Base-by-base conservation (phyloP, 805 yeast genomes). In the Ogataea thermomethanolica region DNA sequence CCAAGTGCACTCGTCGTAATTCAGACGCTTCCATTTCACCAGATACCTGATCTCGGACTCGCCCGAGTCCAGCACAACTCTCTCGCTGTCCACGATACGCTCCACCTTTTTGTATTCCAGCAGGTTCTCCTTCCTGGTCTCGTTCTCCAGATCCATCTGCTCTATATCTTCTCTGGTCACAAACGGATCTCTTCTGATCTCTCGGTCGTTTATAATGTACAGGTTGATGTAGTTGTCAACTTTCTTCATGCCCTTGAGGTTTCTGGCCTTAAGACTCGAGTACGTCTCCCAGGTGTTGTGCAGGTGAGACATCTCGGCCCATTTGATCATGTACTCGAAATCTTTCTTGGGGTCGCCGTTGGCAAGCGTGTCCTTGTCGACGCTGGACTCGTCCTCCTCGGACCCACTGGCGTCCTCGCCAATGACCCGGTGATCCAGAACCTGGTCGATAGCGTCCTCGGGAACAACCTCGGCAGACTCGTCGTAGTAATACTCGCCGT, bases 1-100 rank as follows among this genome's bases (percentile, higher is more conserved):
- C 98, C 98, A 93, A 5, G 98, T 88, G 44, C 96, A 87, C 53
- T 86, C 95, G 63, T 95, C 98, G 58, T 93, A 93, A 54, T 89
- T 85, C 21, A 93, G 72, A 39, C 98, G 75, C 58, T 80, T 82
- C 99, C 99, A 93, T 63, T 93, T 93, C 45, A 90, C 91, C 45
- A 83, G 76, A 62, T 93, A 93, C 58, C 81, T 82, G 46, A 93
- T 70, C 40, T 75, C 80, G 15, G 82, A 78, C 23, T 72, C 73
- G 28, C 85, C 89, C 39, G 71, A 76, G 9, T 79, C 89, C 7
- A 58, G 43, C 10, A 71, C 73, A 25, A 76, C 67, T 59, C 99
- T 79, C 53, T 87, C 86, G 37, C 90, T 79, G 43, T 87, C 89
- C 25, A 91, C 89, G 33, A 91, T 84, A 50, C 99, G 76, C 62